Conservation (phyloP, 1,284 basidiomycete genomes). For the Ustilago xerochloae region DNA sequence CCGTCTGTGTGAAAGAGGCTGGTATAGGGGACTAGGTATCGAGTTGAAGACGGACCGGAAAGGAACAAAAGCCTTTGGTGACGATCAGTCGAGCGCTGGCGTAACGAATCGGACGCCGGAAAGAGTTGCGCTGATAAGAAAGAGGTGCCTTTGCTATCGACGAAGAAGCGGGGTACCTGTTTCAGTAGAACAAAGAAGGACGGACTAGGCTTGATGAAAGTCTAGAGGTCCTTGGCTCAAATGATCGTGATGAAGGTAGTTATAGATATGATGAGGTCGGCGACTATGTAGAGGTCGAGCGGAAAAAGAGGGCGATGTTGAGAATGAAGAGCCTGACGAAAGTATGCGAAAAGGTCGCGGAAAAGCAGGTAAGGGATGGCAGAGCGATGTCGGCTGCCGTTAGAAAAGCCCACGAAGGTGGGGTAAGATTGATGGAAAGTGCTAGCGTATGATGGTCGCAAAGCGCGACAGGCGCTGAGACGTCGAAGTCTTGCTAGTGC, state of each 20-base stretch:
- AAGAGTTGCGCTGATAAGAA: constrained; percentile 12
- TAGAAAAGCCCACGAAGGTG: neutral
- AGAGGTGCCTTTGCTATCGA: neutral
- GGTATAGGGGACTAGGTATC: constrained; percentile 20
- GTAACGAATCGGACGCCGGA: constrained; percentile 53
- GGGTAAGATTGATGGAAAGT: neutral
- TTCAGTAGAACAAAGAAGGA: constrained; percentile 6
- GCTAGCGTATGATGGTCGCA: constrained; percentile 11
- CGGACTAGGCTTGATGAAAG: neutral
- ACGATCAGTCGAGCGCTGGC: constrained; percentile 37
- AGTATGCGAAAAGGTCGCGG: constrained; percentile 39
- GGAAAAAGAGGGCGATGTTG: neutral
- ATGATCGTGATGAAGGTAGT: constrained; percentile 9
- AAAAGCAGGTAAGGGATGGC: constrained; percentile 16
- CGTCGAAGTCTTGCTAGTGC: constrained; percentile 10
- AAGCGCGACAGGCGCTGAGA: constrained; percentile 27
- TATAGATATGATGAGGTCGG: neutral
- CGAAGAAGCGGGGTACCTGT: neutral
- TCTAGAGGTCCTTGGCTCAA: constrained; percentile 24
- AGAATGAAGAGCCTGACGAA: too few species aligned
- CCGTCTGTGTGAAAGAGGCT: constrained; percentile 1
- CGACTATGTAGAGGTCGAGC: neutral
- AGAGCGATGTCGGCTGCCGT: constrained; percentile 57
- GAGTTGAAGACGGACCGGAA: neutral
- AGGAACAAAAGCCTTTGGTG: neutral